phyloP scores from a whole-genome alignment of 1,139 yeast genomes.

The Candida albicans region DNA sequence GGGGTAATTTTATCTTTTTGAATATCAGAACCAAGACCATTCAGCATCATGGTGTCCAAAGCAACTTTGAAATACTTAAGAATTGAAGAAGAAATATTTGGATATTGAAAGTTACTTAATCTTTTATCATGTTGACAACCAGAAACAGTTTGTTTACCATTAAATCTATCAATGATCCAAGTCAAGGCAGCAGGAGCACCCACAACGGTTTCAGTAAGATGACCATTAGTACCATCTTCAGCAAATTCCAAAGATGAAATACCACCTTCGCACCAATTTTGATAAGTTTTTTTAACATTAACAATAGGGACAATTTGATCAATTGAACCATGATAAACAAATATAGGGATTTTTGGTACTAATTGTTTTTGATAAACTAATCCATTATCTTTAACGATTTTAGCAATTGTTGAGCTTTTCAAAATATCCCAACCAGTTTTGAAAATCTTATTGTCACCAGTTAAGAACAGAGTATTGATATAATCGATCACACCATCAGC shows the following conservation, averaged over 20 bases:
- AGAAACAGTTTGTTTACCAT: slow-evolving; percentile 22
- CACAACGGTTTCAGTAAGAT: slow-evolving; percentile 22
- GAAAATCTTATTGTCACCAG: slow-evolving; percentile 18
- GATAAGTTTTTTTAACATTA: slow-evolving; percentile 25
- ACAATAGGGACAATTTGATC: slow-evolving; percentile 31
- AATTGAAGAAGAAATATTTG: slow-evolving; percentile 8
- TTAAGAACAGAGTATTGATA: slow-evolving; percentile 9
- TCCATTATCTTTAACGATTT: slow-evolving; percentile 11
- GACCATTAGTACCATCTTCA: slow-evolving; percentile 27
- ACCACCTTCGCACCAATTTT: slow-evolving; percentile 32
- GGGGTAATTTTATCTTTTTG: too few species aligned
- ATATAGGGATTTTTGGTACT: slow-evolving; percentile 33
- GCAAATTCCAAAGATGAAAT: slow-evolving; percentile 30
- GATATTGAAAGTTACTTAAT: slow-evolving; percentile 24
- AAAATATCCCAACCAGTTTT: slow-evolving; percentile 19
- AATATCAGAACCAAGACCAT: too few species aligned
- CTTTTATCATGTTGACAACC: slow-evolving; percentile 29
- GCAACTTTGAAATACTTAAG: too few species aligned
- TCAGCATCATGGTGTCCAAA: too few species aligned
- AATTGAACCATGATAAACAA: slow-evolving; percentile 31
- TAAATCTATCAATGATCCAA: slow-evolving; percentile 23
- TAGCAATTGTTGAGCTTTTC: slow-evolving; percentile 14
- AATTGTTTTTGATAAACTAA: slow-evolving; percentile 19
- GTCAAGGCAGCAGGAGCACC: slow-evolving; percentile 33
- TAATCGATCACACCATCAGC: too few species aligned